Conservation (phyloP, 176 grass and related monocot species). For the Pontederia crassipes region DNA sequence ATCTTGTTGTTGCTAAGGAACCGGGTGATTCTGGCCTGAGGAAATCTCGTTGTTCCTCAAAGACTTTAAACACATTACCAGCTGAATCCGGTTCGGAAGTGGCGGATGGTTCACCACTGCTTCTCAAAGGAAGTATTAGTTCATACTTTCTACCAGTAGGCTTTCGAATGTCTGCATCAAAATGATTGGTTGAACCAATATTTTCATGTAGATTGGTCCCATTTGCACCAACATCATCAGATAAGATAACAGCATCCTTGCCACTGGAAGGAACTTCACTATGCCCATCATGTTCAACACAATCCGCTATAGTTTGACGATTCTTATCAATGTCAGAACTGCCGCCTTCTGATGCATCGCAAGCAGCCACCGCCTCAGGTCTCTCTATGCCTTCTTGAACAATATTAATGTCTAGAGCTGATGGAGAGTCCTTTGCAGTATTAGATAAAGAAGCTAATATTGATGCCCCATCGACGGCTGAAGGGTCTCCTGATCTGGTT, state of each 20-base stretch:
- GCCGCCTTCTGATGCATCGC: slow-evolving; percentile 43
- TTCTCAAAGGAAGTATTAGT: slow-evolving; percentile 62
- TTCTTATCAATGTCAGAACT: slow-evolving; percentile 47
- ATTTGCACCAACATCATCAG: slow-evolving; percentile 43
- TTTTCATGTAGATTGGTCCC: slow-evolving; percentile 32
- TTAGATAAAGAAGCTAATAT: slow-evolving; percentile 69
- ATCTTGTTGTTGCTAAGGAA: slow-evolving; percentile 54
- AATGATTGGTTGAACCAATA: slow-evolving; percentile 40
- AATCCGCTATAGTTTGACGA: slow-evolving; percentile 42
- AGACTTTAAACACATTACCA: slow-evolving; percentile 64
- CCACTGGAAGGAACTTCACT: slow-evolving; percentile 50
- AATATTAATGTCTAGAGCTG: slow-evolving; percentile 29
- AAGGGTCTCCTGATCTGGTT: slow-evolving; percentile 45
- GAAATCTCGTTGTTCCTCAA: slow-evolving; percentile 75
- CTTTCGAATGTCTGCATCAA: slow-evolving; percentile 58
- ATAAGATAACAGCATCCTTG: slow-evolving; percentile 29
- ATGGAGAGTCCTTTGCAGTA: slow-evolving; percentile 41
- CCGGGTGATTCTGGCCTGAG: slow-evolving; percentile 38
- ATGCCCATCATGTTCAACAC: slow-evolving; percentile 48
- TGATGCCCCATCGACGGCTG: slow-evolving; percentile 59
- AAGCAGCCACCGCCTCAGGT: slow-evolving; percentile 36
- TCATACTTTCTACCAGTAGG: slow-evolving; percentile 46
- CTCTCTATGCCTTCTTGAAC: slow-evolving; percentile 26
- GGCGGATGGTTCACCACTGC: slow-evolving; percentile 52
- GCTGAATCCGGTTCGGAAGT: slow-evolving; percentile 75